phyloP scores from a whole-genome alignment of 2,329 filamentous ascomycete species.

The Curvularia sp. region DNA sequence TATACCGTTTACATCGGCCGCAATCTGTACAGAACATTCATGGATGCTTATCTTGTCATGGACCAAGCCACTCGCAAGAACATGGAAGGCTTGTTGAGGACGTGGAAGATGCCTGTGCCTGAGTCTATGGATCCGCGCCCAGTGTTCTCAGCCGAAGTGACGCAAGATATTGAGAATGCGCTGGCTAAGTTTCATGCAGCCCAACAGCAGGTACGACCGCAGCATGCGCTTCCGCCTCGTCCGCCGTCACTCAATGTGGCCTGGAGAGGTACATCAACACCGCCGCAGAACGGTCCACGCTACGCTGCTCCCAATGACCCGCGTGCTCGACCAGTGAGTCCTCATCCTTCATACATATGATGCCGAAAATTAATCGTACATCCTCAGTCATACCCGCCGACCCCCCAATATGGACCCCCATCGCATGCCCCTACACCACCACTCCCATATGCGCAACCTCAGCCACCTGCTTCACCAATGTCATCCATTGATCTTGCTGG shows the following conservation, averaged over 20 bases:
- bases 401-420: constrained; percentile 38
- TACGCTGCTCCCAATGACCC: constrained; percentile 45
- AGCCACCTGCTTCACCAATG: constrained; percentile 35
- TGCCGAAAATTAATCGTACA: constrained; percentile 11
- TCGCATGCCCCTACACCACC: constrained; percentile 33
- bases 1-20: constrained; percentile 95
- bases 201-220: constrained; percentile 62
- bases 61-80: constrained; percentile 82
- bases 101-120: constrained; percentile 96
- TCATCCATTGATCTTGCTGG: constrained; percentile 59
- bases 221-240: constrained; percentile 47
- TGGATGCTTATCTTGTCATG: constrained; percentile 93
- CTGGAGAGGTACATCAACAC: constrained; percentile 77
- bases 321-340: constrained; percentile 47
- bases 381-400: constrained; percentile 29
- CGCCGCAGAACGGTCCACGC: constrained; percentile 59
- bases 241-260: constrained; percentile 58
- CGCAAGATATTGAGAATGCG: constrained; percentile 90
- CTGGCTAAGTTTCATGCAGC: constrained; percentile 79
- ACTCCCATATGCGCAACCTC: constrained; percentile 44
- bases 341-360: background rate
- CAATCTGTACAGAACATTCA: constrained; percentile 91
- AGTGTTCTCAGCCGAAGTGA: constrained; percentile 87
- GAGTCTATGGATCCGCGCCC: constrained; percentile 91
- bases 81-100: constrained; percentile 96